These are phyloP conservation scores for Leccinum griseonigrum DNA, from an alignment of 1,284 basidiomycete species.

Conservation along the genomic window DNA sequence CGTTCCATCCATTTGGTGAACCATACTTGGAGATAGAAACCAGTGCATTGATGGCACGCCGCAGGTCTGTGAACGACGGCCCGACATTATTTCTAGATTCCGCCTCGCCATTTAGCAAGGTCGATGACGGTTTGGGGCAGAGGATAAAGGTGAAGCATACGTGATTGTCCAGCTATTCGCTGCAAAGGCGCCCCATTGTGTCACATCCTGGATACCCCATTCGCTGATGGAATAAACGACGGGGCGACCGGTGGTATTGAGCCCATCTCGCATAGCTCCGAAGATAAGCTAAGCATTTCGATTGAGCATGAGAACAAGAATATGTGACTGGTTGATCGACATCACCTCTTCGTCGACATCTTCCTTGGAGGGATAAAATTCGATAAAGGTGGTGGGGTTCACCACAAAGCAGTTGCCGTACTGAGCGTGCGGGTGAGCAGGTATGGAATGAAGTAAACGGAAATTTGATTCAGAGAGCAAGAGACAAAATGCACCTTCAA, in stretches of 20 bases:
- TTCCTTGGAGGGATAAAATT: neutral
- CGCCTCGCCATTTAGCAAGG: neutral
- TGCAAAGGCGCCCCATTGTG: constrained; percentile 36
- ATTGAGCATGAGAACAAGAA: neutral
- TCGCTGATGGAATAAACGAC: constrained; percentile 55
- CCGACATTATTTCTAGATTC: constrained; percentile 45
- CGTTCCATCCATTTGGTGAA: constrained; percentile 44
- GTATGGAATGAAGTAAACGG: no score
- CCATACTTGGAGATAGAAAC: constrained; percentile 44
- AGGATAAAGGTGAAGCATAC: neutral
- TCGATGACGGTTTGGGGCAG: neutral
- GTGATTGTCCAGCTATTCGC: constrained; percentile 52
- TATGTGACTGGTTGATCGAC: no score
- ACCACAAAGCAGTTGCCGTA: constrained; percentile 10
- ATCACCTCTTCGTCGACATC: constrained; percentile 4
- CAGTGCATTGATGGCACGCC: constrained; percentile 50
- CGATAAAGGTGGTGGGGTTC: neutral
- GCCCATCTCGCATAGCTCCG: constrained; percentile 10
- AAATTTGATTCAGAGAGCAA: no score
- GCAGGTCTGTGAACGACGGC: constrained; percentile 45
- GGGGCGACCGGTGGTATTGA: constrained; percentile 39
- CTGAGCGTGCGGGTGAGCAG: neutral
- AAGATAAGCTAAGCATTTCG: neutral
- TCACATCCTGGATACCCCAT: constrained; percentile 50
- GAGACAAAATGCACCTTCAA: constrained; percentile 5